Percentiles rank a stretch among this genome's conserved stretches.
These are phyloP conservation scores for Potentilla sterilis DNA, from an alignment of 306 rosid species.

Conservation along the genomic window DNA sequence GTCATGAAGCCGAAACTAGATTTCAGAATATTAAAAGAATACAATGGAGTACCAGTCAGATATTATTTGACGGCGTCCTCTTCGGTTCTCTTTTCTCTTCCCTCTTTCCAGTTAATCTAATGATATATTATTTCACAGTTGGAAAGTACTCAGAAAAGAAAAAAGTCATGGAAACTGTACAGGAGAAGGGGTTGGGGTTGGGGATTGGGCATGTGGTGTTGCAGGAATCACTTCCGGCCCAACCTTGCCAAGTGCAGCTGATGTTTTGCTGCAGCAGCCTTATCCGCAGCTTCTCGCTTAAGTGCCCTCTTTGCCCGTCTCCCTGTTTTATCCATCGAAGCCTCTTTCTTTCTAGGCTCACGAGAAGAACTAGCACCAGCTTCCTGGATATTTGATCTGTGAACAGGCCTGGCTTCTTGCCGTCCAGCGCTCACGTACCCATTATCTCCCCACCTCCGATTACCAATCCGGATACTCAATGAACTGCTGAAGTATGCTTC, in stretches of 20 bases:
- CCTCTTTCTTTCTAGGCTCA: constrained; percentile 52
- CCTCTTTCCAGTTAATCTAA: background rate
- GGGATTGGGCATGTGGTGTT: background rate
- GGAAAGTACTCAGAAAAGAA: background rate
- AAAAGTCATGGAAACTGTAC: constrained; percentile 27
- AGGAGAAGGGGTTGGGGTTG: background rate
- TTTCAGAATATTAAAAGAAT: background rate
- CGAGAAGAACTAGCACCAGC: constrained; percentile 59
- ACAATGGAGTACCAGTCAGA: background rate
- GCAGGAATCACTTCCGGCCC: constrained; percentile 44
- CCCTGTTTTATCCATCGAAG: constrained; percentile 41
- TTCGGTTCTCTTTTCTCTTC: too few relatives aligned
- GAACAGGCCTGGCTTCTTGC: constrained; percentile 67
- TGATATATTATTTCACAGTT: constrained; percentile 12
- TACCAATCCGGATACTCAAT: constrained; percentile 68
- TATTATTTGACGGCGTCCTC: constrained; percentile 10
- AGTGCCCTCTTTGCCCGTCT: constrained; percentile 81
- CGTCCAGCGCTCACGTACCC: constrained; percentile 77
- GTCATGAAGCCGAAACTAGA: background rate
- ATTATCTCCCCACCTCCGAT: constrained; percentile 87
- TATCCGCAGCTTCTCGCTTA: constrained; percentile 85
- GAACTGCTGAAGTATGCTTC: constrained; percentile 56
- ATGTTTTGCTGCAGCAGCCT: constrained; percentile 82
- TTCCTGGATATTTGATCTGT: constrained; percentile 40
- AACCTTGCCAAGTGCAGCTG: constrained; percentile 63